Base-by-base conservation (phyloP, 352 stramenopile species). In the Phytophthora cactorum region DNA sequence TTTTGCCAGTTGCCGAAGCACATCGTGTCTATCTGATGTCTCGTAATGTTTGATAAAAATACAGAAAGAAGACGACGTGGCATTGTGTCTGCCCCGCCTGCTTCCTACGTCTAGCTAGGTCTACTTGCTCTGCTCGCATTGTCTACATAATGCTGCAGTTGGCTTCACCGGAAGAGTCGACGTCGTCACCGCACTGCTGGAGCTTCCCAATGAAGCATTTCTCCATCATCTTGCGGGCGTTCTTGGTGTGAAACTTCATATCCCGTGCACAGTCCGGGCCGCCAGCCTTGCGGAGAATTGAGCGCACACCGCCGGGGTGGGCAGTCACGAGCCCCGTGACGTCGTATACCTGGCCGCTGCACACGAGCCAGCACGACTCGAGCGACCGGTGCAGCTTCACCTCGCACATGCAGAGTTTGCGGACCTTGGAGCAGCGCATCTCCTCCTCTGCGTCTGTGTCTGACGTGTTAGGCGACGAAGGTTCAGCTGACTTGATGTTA, bases 301-400 rank as follows among this genome's bases (percentile, higher is more conserved):
- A 93, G 52, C 86, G 79, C 11, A 75, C 49, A n/a, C 90, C 90
- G 4, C 88, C 90, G 1, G 90, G 90, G 54, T 97, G 90, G 11
- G 76, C 66, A 36, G 82, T 74, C 17, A 96, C 61, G 11, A 95
- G 72, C 11, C 85, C 80, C 50, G 89, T 97, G 15, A 96, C 84
- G 70, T 97, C 90, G 68, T 96, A 96, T 31, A 97, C 89, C 15
- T 91, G 79, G 43, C 68, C 68, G 31, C 86, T 82, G 49, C 98
- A 97, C 17, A 99, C 92, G 36, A 99, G 73, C 97, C 97, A 99
- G 67, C 92, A 98, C 72, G 96, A 96, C 15, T 98, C 86, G 15
- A 88, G 66, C 14, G 80, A 90, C 53, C 89, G 95, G 86, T 99
- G 97, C 41, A 82, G 65, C 54, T 78, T 62, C 31, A 95, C 76